phyloP scores from a whole-genome alignment of 208 protist genomes.

The Trypanosoma avium region DNA sequence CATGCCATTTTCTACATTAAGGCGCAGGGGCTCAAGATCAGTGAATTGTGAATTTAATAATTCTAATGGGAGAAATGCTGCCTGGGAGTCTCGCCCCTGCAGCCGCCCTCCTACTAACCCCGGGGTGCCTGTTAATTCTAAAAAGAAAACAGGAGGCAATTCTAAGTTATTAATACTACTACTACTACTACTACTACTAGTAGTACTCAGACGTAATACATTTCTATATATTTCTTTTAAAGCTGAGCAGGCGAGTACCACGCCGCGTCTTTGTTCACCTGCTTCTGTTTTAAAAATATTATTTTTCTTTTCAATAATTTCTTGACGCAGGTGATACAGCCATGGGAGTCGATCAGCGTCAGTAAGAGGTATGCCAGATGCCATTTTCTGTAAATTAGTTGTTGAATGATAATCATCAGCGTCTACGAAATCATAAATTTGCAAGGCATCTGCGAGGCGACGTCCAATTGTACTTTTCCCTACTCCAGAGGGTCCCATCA shows the following conservation, averaged over 20 bases:
- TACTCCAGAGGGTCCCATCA: constrained; percentile 67
- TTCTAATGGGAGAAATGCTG: constrained; percentile 65
- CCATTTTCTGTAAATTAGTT: constrained; percentile 68
- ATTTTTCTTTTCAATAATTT: constrained; percentile 33
- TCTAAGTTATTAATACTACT: too few species aligned
- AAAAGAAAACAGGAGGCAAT: constrained; percentile 65
- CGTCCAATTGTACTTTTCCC: constrained; percentile 78
- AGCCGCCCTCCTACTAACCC: constrained; percentile 42
- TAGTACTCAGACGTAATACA: constrained; percentile 47
- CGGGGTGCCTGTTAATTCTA: constrained; percentile 39
- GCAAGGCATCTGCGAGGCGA: constrained; percentile 42
- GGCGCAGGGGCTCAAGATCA: constrained; percentile 45
- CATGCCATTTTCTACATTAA: constrained; percentile 35
- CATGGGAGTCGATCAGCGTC: constrained; percentile 80
- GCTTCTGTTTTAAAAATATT: neutral
- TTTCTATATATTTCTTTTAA: constrained; percentile 62
- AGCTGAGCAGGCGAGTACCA: constrained; percentile 72
- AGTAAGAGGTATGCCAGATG: constrained; percentile 51
- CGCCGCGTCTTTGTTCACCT: constrained; percentile 10
- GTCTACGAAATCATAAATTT: constrained; percentile 52
- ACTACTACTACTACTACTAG: too few species aligned
- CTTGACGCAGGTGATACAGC: constrained; percentile 42
- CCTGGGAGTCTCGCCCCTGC: constrained; percentile 31
- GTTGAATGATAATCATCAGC: constrained; percentile 72
- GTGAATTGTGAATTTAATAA: constrained; percentile 65